A percentile compares a stretch with the other conserved stretches of the same genome.
These are phyloP conservation scores for Lachnellula willkommii DNA, from an alignment of 2,329 filamentous ascomycete species.

Conservation along the genomic window DNA sequence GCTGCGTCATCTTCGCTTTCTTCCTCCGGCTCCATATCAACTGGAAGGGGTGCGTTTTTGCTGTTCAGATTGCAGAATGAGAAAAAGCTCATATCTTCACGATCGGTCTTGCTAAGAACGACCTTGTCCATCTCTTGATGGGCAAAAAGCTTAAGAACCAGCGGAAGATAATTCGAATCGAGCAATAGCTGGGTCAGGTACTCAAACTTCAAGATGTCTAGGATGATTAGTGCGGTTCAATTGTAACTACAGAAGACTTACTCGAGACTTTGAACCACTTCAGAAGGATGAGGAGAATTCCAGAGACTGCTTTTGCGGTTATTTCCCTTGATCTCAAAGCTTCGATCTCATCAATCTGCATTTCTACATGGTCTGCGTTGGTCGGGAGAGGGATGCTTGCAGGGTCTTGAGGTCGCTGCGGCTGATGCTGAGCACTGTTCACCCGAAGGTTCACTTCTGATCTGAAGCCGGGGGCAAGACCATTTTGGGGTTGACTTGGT, in stretches of 20 bases:
- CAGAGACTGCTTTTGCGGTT: constrained; percentile 85
- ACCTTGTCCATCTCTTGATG: constrained; percentile 90
- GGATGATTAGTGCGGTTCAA: constrained; percentile 14
- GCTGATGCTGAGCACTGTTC: constrained; percentile 23
- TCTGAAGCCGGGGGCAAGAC: constrained; percentile 22
- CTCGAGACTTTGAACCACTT: constrained; percentile 97
- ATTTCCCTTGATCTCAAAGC: constrained; percentile 79
- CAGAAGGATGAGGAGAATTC: constrained; percentile 75
- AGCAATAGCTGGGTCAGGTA: constrained; percentile 89
- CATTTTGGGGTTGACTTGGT: constrained; percentile 22
- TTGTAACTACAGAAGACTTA: constrained; percentile 42
- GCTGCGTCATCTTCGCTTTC: constrained; percentile 68
- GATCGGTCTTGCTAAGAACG: constrained; percentile 79
- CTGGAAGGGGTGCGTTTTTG: constrained; percentile 34
- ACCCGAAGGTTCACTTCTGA: constrained; percentile 25
- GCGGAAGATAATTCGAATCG: constrained; percentile 89
- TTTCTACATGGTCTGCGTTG: constrained; percentile 35
- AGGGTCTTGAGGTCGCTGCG: constrained; percentile 24
- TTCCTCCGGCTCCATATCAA: constrained; percentile 28
- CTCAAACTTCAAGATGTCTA: constrained; percentile 91
- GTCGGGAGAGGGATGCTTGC: constrained; percentile 25
- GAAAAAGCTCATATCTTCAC: constrained; percentile 83
- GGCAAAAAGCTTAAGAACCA: constrained; percentile 89
- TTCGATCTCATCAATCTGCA: constrained; percentile 71
- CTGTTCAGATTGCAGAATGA: constrained; percentile 75